phyloP scores from a whole-genome alignment of 2,329 filamentous ascomycete species.

The Alternaria sp. region DNA sequence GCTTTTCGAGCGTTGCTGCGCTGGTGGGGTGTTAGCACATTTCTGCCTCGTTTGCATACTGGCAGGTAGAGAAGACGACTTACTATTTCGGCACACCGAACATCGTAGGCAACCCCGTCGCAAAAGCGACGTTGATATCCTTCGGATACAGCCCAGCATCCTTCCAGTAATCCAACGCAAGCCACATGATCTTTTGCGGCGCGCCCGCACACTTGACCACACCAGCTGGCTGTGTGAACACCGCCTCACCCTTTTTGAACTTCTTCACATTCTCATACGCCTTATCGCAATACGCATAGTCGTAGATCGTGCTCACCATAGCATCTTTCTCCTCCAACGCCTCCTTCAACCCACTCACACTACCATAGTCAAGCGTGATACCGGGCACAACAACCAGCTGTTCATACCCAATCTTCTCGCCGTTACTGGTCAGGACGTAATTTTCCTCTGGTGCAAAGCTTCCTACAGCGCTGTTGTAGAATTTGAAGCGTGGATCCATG shows the following conservation, averaged over 20 bases:
- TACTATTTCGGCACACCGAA: slow-evolving; percentile 49
- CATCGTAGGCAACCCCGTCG: slow-evolving; percentile 49
- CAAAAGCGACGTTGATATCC: slow-evolving; percentile 48
- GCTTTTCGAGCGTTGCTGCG: slow-evolving; percentile 45
- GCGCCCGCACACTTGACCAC: slow-evolving; percentile 50
- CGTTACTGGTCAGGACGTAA: slow-evolving; percentile 22
- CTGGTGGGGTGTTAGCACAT: not conserved
- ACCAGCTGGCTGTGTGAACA: slow-evolving; percentile 50
- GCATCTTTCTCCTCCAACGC: slow-evolving; percentile 45
- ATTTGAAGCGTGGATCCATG: slow-evolving; percentile 65
- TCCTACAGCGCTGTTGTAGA: slow-evolving; percentile 62
- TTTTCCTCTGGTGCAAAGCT: slow-evolving; percentile 64
- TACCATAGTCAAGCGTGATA: slow-evolving; percentile 39
- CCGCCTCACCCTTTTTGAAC: slow-evolving; percentile 43
- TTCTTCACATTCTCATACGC: slow-evolving; percentile 38
- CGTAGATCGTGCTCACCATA: slow-evolving; percentile 47
- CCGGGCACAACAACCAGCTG: slow-evolving; percentile 67
- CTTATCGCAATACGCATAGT: slow-evolving; percentile 49
- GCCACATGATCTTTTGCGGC: slow-evolving; percentile 52
- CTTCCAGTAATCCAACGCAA: slow-evolving; percentile 50
- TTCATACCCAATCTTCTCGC: slow-evolving; percentile 63
- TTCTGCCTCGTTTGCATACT: too few species aligned
- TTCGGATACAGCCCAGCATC: slow-evolving; percentile 42
- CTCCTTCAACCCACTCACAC: slow-evolving; percentile 43
- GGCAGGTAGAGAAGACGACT: not conserved